Evolutionary conservation across 1,284 basidiomycete genomes (phyloP), one percentile per base, ranked within the genome.

Genomic region (Sporisorium graminicola): DNA sequence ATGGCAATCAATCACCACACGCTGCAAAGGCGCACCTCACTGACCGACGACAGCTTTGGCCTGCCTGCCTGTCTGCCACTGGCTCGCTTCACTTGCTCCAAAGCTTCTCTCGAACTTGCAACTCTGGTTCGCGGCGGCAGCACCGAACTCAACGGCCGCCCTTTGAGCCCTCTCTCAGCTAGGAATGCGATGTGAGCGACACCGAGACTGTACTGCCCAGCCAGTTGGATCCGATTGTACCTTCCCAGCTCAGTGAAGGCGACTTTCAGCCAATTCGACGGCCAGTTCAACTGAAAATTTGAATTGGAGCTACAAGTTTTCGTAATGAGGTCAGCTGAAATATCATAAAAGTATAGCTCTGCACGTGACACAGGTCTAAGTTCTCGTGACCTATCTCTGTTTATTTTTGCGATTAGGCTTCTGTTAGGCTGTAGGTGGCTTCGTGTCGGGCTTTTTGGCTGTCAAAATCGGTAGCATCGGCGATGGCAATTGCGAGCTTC

Each of bases 1-100:
- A 58, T 72, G 63, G n/a, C n/a, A n/a, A n/a, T n/a, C 46, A 58
- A 55, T 50, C 52, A 44, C 59, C 46, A 54, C 49, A 29, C 40
- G 44, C 62, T 57, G 69, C 69, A 51, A 18, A 54, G 58, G 52
- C 26, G 42, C 31, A 31, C 35, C 31, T 43, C 7, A 24, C 43
- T 42, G n/a, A 20, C 27, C 31, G 49, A 49, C 22, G 18, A 6
- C 10, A 8, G 31, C 13, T 18, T 40, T 40, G 4, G 37, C 37
- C n/a, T 18, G 27, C 27, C 13, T n/a, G 29, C 47, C 31, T 16
- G 24, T 27, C 44, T 46, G 14, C 22, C 44, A 20, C 46, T 27
- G 13, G 27, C 47, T 49, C 27, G 37, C 47, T 49, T 29, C 7
- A 29, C 26, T 49, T 16, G 13, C 24, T 46, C n/a, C 33, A 14